Conservation (phyloP, 179 eudicot genomes). For the Spinacia oleracea region DNA sequence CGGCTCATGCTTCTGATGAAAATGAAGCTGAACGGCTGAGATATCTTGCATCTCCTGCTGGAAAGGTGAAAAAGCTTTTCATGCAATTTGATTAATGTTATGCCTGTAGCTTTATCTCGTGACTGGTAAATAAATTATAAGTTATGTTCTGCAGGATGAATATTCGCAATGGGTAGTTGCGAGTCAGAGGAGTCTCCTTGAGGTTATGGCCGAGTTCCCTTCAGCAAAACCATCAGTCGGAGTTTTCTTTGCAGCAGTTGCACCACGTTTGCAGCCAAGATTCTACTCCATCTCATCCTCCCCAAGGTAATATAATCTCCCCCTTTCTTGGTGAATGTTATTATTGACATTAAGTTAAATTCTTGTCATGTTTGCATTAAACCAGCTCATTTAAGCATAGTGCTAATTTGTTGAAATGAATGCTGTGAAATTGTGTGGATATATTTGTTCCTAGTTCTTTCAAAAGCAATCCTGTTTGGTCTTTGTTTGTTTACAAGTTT, state of each 20-base stretch:
- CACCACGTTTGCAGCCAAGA: constrained; percentile 93
- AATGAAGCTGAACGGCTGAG: constrained; percentile 84
- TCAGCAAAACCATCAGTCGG: constrained; percentile 97
- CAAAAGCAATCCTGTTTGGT: neutral
- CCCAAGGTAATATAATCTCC: constrained; percentile 47
- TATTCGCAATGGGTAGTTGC: constrained; percentile 86
- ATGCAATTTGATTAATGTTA: constrained; percentile 8
- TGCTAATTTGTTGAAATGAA: neutral
- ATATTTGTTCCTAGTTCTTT: neutral
- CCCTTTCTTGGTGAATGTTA: neutral
- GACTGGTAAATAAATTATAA: neutral
- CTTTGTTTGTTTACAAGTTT: neutral
- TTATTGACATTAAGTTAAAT: neutral
- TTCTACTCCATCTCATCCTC: constrained; percentile 97
- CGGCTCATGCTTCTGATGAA: constrained; percentile 88
- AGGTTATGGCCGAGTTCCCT: constrained; percentile 86
- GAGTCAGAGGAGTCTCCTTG: constrained; percentile 91
- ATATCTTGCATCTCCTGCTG: constrained; percentile 90
- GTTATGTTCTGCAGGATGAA: constrained; percentile 67
- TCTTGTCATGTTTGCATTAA: neutral
- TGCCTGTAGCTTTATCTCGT: neutral
- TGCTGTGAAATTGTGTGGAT: neutral
- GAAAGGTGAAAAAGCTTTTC: constrained; percentile 58
- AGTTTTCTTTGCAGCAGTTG: constrained; percentile 91
- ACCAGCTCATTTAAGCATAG: neutral